Evolutionary conservation across 2,329 filamentous ascomycete species (phyloP).

Genomic region (Arthrobotrys conoides): DNA sequence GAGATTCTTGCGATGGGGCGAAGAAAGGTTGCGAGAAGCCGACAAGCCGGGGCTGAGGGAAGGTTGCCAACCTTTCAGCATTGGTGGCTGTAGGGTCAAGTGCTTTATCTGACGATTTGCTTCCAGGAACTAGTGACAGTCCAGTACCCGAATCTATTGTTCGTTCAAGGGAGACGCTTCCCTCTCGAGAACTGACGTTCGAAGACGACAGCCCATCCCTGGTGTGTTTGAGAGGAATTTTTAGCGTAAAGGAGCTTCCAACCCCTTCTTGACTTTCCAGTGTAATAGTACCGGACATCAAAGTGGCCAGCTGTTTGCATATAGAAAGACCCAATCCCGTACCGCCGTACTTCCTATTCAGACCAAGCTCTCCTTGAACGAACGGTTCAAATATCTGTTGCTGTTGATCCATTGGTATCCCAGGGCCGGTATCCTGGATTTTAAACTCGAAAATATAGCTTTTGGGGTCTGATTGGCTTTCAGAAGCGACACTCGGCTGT

Average conservation of each 20-base stretch:
- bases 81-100: constrained; percentile 44
- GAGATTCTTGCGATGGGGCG: constrained; percentile 62
- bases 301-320: constrained; percentile 84
- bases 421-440: constrained; percentile 88
- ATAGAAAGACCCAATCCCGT: constrained; percentile 91
- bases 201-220: constrained; percentile 42
- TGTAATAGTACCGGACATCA: constrained; percentile 86
- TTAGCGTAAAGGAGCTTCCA: constrained; percentile 86
- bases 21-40: constrained; percentile 89
- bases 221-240: constrained; percentile 73
- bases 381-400: constrained; percentile 93
- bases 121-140: constrained; percentile 2
- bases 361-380: constrained; percentile 86
- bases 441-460: constrained; percentile 87
- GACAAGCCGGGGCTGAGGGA: constrained; percentile 78
- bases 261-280: constrained; percentile 79
- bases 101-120: constrained; percentile 25
- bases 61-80: constrained; percentile 71
- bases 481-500: constrained; percentile 40
- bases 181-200: constrained; percentile 52
- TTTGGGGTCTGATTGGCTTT: constrained; percentile 29
- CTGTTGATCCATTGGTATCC: constrained; percentile 83
- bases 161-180: constrained; percentile 54
- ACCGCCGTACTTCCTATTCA: constrained; percentile 91
- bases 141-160: constrained; percentile 11